These are phyloP conservation scores for Termitomyces sp. DNA, from an alignment of 768 basidiomycete species.

Conservation along the genomic window DNA sequence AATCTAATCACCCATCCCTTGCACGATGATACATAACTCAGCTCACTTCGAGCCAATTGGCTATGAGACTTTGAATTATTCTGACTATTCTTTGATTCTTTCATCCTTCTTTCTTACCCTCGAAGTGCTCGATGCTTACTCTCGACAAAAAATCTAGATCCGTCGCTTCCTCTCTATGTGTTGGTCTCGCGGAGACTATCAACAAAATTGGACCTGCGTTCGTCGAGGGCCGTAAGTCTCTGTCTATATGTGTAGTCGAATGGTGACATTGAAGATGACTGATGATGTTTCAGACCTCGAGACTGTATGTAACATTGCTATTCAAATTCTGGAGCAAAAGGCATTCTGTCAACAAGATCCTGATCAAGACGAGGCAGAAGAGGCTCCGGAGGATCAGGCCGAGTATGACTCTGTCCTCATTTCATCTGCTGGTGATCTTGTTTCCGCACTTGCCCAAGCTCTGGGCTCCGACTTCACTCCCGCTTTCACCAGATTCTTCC, in stretches of 20 bases:
- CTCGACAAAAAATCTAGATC: conserved; percentile 47
- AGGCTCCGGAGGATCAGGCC: conserved; percentile 84
- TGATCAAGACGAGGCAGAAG: conserved; percentile 85
- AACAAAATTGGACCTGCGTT: conserved; percentile 89
- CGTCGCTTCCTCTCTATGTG: conserved; percentile 85
- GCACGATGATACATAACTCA: conserved; percentile 63
- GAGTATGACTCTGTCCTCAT: conserved; percentile 97
- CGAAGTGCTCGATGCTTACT: conserved; percentile 15
- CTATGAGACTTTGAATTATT: conserved; percentile 51
- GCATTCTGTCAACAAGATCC: conserved; percentile 96
- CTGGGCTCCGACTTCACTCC: conserved; percentile 83
- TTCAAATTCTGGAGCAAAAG: conserved; percentile 89
- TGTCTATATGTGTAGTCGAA: neutral
- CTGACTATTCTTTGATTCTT: conserved; percentile 31
- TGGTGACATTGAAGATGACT: conserved; percentile 8
- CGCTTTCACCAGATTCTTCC: conserved; percentile 84
- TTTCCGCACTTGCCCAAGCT: conserved; percentile 80
- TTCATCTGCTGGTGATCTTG: conserved; percentile 91
- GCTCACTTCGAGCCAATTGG: conserved; percentile 73
- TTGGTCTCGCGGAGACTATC: conserved; percentile 87
- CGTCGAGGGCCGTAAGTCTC: conserved; percentile 66
- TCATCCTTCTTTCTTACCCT: neutral
- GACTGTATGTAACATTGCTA: conserved; percentile 72
- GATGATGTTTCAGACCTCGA: conserved; percentile 54
- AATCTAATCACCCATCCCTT: conserved; percentile 1